These are phyloP conservation scores for Blastobotrys apis DNA, from an alignment of 1,139 yeast species.

Conservation along the genomic window DNA sequence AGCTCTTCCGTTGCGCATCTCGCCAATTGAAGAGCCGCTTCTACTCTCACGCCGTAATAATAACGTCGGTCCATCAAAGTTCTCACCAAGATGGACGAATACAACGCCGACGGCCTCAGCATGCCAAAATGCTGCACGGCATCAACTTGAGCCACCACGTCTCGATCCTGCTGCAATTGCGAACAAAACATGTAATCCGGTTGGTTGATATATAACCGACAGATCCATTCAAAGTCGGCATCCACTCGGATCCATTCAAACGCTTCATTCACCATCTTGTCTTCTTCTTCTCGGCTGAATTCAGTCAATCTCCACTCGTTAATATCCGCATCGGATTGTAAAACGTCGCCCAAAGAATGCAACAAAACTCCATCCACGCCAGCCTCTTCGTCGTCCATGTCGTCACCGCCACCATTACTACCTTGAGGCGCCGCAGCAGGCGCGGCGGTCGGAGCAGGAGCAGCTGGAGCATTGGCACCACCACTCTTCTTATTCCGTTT, in stretches of 20 bases:
- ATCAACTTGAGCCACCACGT: slow-evolving; percentile 91
- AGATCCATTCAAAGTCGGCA: slow-evolving; percentile 97
- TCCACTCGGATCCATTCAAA: slow-evolving; percentile 97
- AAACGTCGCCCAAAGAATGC: slow-evolving; percentile 75
- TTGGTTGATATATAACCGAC: slow-evolving; percentile 72
- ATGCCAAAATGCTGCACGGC: slow-evolving; percentile 71
- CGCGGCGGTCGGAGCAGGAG: slow-evolving; percentile 43
- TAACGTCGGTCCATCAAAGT: slow-evolving; percentile 82
- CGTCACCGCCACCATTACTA: slow-evolving; percentile 16
- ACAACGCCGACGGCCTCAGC: slow-evolving; percentile 55
- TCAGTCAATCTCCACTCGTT: slow-evolving; percentile 71
- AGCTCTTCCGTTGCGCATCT: slow-evolving; percentile 58
- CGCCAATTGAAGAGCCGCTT: slow-evolving; percentile 80
- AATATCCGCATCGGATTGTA: slow-evolving; percentile 56
- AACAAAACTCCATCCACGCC: slow-evolving; percentile 42
- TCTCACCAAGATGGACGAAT: slow-evolving; percentile 74
- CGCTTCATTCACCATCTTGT: slow-evolving; percentile 68
- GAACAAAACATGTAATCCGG: slow-evolving; percentile 96
- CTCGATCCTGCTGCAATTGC: slow-evolving; percentile 90
- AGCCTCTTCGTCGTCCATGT: slow-evolving; percentile 25
- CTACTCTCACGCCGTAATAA: slow-evolving; percentile 82
- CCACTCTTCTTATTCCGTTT: slow-evolving; percentile 58
- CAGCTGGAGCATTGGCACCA: slow-evolving; percentile 24
- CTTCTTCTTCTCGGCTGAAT: slow-evolving; percentile 70
- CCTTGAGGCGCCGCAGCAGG: slow-evolving; percentile 45